A percentile compares a stretch with the other conserved stretches of the same genome.
These are phyloP conservation scores for Hibiscus syriacus DNA, from an alignment of 345 rosid species.

Conservation along the genomic window DNA sequence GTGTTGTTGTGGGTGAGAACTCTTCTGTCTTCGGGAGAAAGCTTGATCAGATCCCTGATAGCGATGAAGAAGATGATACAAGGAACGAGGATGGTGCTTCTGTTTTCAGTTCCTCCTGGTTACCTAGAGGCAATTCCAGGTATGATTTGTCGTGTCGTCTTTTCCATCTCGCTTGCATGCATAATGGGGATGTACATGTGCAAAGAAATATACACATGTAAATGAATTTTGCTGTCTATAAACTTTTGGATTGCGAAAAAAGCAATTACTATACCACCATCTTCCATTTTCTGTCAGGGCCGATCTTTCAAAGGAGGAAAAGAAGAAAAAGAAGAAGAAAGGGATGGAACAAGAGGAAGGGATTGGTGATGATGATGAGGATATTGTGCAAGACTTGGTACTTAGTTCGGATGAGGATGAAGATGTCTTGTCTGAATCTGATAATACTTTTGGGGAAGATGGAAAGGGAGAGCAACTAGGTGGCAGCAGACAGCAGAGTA, in stretches of 20 bases:
- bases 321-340: slow-evolving; percentile 38
- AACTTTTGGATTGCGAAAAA: not conserved
- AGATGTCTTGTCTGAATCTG: not conserved
- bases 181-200: not conserved
- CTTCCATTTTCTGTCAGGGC: slow-evolving; percentile 25
- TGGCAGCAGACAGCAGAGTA: not conserved
- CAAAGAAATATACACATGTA: not conserved
- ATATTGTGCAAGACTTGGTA: slow-evolving; percentile 75
- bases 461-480: slow-evolving; percentile 14
- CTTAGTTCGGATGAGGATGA: slow-evolving; percentile 78
- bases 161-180: not conserved
- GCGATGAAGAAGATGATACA: slow-evolving; percentile 56
- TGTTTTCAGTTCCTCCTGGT: slow-evolving; percentile 77
- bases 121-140: slow-evolving; percentile 65
- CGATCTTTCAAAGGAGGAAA: slow-evolving; percentile 35
- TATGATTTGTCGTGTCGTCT: slow-evolving; percentile 18
- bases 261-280: not conserved
- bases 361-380: slow-evolving; percentile 48
- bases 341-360: slow-evolving; percentile 23
- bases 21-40: slow-evolving; percentile 46
- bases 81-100: slow-evolving; percentile 42
- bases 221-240: not conserved
- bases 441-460: slow-evolving; percentile 11
- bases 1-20: slow-evolving; percentile 77
- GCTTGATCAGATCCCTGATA: slow-evolving; percentile 21